A percentile compares a stretch with the other conserved stretches of the same genome.
phyloP scores from a whole-genome alignment of 495 filamentous ascomycete genomes.

The Darksidea phi region DNA sequence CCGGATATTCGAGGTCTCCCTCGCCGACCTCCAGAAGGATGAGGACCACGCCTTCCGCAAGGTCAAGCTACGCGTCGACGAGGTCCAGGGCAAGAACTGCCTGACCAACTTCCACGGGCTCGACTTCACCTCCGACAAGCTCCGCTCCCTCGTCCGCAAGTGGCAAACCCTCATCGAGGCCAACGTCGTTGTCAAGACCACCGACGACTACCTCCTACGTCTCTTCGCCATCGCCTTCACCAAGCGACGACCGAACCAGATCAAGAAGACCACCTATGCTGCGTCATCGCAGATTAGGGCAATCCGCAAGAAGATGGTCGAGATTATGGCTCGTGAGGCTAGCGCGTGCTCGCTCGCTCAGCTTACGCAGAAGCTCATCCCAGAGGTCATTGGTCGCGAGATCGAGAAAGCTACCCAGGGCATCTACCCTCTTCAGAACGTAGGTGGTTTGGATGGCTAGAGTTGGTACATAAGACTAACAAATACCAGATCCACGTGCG shows the following conservation, averaged over 20 bases:
- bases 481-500: constrained; percentile 87
- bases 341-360: constrained; percentile 88
- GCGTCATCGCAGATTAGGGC: constrained; percentile 90
- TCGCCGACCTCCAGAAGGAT: constrained; percentile 98
- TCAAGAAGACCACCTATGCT: constrained; percentile 99
- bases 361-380: constrained; percentile 96
- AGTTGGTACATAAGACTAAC: constrained; percentile 37
- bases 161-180: constrained; percentile 99
- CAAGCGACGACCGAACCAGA: constrained; percentile 96
- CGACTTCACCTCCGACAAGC: constrained; percentile 99
- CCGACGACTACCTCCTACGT: constrained; percentile 97
- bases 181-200: constrained; percentile 99
- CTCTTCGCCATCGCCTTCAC: constrained; percentile 99
- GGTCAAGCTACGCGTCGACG: constrained; percentile 96
- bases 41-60: constrained; percentile 99
- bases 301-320: constrained; percentile 99
- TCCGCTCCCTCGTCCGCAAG: constrained; percentile 97
- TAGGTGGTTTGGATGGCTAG: constrained; percentile 43
- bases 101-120: constrained; percentile 99
- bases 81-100: constrained; percentile 99
- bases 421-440: constrained; percentile 99
- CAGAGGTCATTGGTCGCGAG: constrained; percentile 97
- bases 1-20: constrained; percentile 96
- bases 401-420: constrained; percentile 99
- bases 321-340: constrained; percentile 97